A percentile compares a stretch with the other conserved stretches of the same genome.
Evolutionary conservation across 192 early-diverging fungal genomes (phyloP).

Genomic region (Podila clonocystis): DNA sequence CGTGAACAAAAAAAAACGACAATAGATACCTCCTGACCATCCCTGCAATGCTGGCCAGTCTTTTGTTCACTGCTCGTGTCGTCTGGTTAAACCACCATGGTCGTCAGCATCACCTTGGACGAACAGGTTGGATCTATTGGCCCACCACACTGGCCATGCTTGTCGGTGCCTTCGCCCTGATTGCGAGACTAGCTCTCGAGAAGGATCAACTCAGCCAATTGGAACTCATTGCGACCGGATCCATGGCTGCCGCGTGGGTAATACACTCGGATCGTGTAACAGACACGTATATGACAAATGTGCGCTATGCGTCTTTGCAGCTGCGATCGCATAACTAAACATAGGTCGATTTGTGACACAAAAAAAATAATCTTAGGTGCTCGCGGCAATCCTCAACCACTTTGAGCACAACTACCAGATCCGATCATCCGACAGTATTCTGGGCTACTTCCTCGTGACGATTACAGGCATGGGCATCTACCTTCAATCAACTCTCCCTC

Average conservation of each 20-base stretch:
- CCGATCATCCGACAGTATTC: conserved; percentile 25
- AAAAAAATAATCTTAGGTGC: neutral
- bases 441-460: conserved; percentile 19
- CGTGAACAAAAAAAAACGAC: neutral
- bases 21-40: conserved; percentile 19
- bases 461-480: neutral
- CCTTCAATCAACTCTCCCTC: neutral
- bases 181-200: neutral
- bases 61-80: conserved; percentile 10
- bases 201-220: neutral
- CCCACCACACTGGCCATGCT: conserved; percentile 16
- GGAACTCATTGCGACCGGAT: neutral
- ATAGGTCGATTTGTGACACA: too few relatives aligned
- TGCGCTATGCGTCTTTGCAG: too few relatives aligned
- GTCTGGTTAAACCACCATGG: conserved; percentile 14
- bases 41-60: conserved; percentile 4
- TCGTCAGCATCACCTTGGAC: conserved; percentile 17
- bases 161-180: neutral
- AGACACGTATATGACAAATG: too few relatives aligned
- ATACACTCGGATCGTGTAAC: neutral
- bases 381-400: conserved; percentile 18
- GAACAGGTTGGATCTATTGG: conserved; percentile 29
- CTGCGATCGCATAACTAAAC: too few relatives aligned
- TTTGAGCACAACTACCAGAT: conserved; percentile 26
- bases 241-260: conserved; percentile 29